These are phyloP conservation scores for Aegilops longissima DNA, from an alignment of 176 grass and related monocot genomes.

Conservation along the genomic window DNA sequence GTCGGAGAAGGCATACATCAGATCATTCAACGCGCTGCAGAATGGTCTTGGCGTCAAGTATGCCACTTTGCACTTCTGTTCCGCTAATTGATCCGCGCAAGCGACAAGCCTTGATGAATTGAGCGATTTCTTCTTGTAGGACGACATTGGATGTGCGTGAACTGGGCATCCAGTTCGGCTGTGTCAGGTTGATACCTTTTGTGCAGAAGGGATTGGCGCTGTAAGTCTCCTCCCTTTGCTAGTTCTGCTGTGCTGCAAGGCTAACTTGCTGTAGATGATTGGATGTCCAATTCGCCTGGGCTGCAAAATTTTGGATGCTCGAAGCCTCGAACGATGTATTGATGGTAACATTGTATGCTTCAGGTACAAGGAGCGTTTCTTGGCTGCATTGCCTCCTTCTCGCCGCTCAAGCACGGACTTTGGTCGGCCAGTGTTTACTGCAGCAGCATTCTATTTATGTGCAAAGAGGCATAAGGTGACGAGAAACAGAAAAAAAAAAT, in stretches of 20 bases:
- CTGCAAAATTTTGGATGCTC: not conserved
- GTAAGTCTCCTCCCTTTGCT: constrained; percentile 42
- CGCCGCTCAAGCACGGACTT: constrained; percentile 81
- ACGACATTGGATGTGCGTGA: constrained; percentile 68
- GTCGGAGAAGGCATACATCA: constrained; percentile 92
- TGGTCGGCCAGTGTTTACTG: constrained; percentile 77
- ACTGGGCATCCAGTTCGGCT: constrained; percentile 91
- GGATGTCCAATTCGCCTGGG: not conserved
- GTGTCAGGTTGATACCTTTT: constrained; percentile 88
- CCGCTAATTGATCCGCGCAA: not conserved
- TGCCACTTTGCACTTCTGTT: not conserved
- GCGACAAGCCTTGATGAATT: not conserved
- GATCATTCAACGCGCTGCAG: constrained; percentile 87
- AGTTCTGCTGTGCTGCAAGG: not conserved
- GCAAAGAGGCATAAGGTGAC: constrained; percentile 91
- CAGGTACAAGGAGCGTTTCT: constrained; percentile 89
- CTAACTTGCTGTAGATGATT: not conserved
- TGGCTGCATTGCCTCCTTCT: constrained; percentile 74
- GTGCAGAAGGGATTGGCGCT: constrained; percentile 79
- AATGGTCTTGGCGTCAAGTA: constrained; percentile 95
- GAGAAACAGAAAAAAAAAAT: not conserved
- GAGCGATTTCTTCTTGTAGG: constrained; percentile 35
- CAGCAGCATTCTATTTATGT: constrained; percentile 91
- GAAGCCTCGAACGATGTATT: not conserved
- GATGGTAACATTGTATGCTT: not conserved